Base-by-base conservation (phyloP, 768 basidiomycete species). In the Mrakia frigida region DNA sequence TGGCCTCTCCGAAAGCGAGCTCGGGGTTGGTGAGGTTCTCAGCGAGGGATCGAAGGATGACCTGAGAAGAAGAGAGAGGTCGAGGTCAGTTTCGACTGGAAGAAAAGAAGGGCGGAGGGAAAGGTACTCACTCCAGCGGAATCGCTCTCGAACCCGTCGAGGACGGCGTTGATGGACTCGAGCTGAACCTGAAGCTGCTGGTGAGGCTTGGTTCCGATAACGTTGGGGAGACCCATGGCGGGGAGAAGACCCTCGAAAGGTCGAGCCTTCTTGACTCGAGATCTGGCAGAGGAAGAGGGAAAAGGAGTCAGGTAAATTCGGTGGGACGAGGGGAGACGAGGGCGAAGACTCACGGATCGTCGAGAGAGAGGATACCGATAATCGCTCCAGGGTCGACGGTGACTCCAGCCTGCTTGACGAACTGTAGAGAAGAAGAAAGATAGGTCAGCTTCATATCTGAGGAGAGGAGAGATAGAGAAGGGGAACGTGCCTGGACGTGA, bases 321-420 rank as follows among this genome's bases (percentile, higher is more conserved):
- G 1, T 9, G 10, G 33, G 41, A 25, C 60, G 28, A 25, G 33
- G n/a, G 16, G 31, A 37, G 39, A 63, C 18, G 28, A 10, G 35
- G 89, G 1, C 9, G 56, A 59, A 9, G 61, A 63, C 61, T 63
- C 61, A 88, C 53, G 96, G 97, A 83, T 98, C 95, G 81, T 98
- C 97, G 75, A 98, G 89, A 13, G 94, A 92, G 75, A 98, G 87
- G 81, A 98, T 95, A 84, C 97, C 97, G 76, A 99, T 89, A 75
- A 99, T 94, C 83, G 98, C 97, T 35, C 97, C 97, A 18, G 95
- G 93, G 79, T 96, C 93, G 74, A 99, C 88, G 79, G 93, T 94
- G 82, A 95, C 93, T 81, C 97, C 97, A 74, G 97, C 93, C 83
- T 99, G 97, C 85, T 98, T 99, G 84, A 98, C 93, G 81, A 98